A percentile compares a stretch with the other conserved stretches of the same genome.
These are phyloP conservation scores for Gaertneriomyces semiglobifer DNA, from an alignment of 192 early-diverging fungal genomes.

Conservation along the genomic window DNA sequence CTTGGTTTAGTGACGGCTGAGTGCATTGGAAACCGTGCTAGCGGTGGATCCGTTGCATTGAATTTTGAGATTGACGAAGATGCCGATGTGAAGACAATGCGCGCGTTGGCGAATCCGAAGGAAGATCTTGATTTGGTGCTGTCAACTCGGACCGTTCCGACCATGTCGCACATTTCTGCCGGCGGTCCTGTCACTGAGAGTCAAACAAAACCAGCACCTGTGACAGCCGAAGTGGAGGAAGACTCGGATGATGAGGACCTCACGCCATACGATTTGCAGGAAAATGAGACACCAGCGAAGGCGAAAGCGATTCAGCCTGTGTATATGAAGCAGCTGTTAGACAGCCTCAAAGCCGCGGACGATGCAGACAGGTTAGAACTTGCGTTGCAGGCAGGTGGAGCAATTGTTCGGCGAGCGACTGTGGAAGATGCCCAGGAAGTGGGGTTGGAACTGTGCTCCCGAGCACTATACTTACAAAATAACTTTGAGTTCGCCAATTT, in stretches of 20 bases:
- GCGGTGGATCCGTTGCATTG: neutral
- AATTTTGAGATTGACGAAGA: slow-evolving; percentile 18
- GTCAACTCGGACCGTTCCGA: too few relatives aligned
- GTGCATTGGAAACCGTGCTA: neutral
- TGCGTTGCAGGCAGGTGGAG: neutral
- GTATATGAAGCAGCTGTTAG: neutral
- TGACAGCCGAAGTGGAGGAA: too few relatives aligned
- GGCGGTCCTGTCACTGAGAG: too few relatives aligned
- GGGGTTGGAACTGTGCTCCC: neutral
- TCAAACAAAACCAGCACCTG: too few relatives aligned
- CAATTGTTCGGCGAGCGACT: neutral
- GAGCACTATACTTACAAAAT: slow-evolving; percentile 6
- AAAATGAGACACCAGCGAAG: neutral
- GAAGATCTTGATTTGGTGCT: too few relatives aligned
- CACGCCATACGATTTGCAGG: neutral
- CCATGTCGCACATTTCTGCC: too few relatives aligned
- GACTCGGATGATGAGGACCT: neutral
- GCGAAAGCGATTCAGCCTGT: too few relatives aligned
- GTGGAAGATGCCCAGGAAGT: neutral
- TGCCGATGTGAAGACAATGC: neutral
- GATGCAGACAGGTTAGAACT: neutral
- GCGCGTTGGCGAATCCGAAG: too few relatives aligned
- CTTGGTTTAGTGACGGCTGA: slow-evolving; percentile 19
- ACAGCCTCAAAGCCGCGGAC: neutral
- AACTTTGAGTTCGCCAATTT: slow-evolving; percentile 8